Percentiles rank a stretch among this genome's conserved stretches.
These are phyloP conservation scores for Daldinia eschscholtzii DNA, from an alignment of 2,329 filamentous ascomycete species.

Conservation along the genomic window DNA sequence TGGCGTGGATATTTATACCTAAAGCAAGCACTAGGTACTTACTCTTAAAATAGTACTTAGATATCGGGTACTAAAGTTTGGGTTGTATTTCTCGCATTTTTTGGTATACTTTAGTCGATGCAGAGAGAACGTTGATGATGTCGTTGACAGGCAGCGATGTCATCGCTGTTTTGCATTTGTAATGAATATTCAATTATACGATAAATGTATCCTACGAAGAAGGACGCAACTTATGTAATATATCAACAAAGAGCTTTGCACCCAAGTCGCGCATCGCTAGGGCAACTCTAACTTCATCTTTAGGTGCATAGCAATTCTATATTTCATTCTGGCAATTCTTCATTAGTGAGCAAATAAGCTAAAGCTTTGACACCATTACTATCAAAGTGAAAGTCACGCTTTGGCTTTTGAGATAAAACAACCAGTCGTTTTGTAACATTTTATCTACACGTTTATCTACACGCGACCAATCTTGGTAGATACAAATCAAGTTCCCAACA, in stretches of 20 bases:
- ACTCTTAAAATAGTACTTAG: background rate
- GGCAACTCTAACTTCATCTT: background rate
- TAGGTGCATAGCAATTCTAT: too few relatives aligned
- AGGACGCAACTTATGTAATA: slow-evolving; percentile 6
- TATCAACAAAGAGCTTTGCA: background rate
- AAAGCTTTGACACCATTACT: too few relatives aligned
- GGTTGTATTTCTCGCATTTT: background rate
- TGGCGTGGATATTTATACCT: too few relatives aligned
- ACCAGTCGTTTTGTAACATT: too few relatives aligned
- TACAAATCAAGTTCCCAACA: too few relatives aligned
- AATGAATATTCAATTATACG: slow-evolving; percentile 18
- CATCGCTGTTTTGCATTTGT: slow-evolving; percentile 2
- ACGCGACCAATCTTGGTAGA: too few relatives aligned
- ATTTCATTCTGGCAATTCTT: too few relatives aligned
- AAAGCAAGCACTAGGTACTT: background rate
- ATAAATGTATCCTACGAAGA: slow-evolving; percentile 5
- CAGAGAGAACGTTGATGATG: slow-evolving; percentile 29
- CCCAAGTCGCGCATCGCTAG: background rate
- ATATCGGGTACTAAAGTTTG: background rate
- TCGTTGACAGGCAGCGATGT: slow-evolving; percentile 22
- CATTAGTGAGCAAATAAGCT: too few relatives aligned
- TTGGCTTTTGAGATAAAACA: too few relatives aligned
- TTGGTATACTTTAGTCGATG: background rate
- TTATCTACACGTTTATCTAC: too few relatives aligned
- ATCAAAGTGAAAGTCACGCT: too few relatives aligned